These are phyloP conservation scores for Wickerhamomyces chambardii DNA, from an alignment of 805 yeast species.

Conservation along the genomic window DNA sequence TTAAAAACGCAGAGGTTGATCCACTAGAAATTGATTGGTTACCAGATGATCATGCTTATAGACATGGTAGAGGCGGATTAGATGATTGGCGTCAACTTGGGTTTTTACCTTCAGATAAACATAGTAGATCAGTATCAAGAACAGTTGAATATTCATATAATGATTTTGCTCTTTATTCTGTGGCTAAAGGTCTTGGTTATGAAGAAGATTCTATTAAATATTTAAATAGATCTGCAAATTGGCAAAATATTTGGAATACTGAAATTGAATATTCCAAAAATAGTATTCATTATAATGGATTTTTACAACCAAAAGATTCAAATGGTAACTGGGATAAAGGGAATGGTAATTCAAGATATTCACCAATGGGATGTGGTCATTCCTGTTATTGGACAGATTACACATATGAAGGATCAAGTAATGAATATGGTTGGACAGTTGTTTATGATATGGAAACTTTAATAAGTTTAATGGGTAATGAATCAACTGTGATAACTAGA, in stretches of 20 bases:
- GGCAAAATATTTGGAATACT: conserved; percentile 27
- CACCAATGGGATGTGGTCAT: conserved; percentile 21
- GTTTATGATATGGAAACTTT: conserved; percentile 24
- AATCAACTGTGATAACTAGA: conserved; percentile 17
- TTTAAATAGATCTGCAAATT: conserved; percentile 22
- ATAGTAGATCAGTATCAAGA: conserved; percentile 23
- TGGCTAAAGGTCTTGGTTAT: conserved; percentile 22
- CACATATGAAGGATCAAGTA: conserved; percentile 23
- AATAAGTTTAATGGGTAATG: conserved; percentile 17
- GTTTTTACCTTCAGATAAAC: conserved; percentile 19
- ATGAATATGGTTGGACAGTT: conserved; percentile 27
- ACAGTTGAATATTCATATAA: conserved; percentile 28
- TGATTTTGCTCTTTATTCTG: conserved; percentile 24
- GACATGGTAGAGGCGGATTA: no score
- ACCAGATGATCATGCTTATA: no score
- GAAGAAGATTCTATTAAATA: conserved; percentile 17
- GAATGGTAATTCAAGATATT: conserved; percentile 6
- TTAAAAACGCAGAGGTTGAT: conserved; percentile 24
- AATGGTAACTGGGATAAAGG: conserved; percentile 17
- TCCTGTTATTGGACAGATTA: conserved; percentile 25
- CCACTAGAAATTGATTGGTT: no score
- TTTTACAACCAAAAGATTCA: conserved; percentile 23
- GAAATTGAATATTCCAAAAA: conserved; percentile 1
- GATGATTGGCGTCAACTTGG: conserved; percentile 24
- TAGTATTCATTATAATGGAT: conserved; percentile 19